phyloP scores from a whole-genome alignment of 2,329 filamentous ascomycete genomes.

The Venturia oleaginea region DNA sequence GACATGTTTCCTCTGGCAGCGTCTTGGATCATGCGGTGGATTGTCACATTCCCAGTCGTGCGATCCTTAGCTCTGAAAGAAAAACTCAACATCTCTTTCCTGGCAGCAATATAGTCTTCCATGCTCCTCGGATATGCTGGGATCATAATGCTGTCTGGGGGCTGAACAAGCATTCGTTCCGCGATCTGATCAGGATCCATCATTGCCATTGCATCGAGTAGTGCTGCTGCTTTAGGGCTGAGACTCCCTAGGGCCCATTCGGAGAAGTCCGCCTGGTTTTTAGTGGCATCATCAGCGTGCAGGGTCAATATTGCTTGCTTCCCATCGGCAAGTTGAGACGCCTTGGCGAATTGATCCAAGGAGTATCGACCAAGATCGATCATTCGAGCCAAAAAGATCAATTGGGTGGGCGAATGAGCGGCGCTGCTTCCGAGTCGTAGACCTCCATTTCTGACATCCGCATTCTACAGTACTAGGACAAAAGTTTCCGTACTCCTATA shows the following conservation, averaged over 20 bases:
- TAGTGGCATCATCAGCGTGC: neutral
- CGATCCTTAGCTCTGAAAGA: constrained; percentile 10
- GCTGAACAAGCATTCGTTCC: constrained; percentile 11
- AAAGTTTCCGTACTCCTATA: too few species aligned
- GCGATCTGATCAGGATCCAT: constrained; percentile 17
- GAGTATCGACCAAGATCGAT: neutral
- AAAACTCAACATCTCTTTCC: constrained; percentile 13
- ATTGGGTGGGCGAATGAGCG: neutral
- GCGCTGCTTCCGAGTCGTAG: neutral
- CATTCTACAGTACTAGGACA: too few species aligned
- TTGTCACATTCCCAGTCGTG: neutral
- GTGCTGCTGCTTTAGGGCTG: constrained; percentile 7
- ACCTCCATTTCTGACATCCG: neutral
- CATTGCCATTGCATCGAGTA: constrained; percentile 17
- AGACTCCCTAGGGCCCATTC: constrained; percentile 15
- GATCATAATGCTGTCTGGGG: neutral
- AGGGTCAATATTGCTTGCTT: constrained; percentile 1
- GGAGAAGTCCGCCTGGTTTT: neutral
- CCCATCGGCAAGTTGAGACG: neutral
- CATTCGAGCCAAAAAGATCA: constrained; percentile 3
- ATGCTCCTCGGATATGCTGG: constrained; percentile 9
- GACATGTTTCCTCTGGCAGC: constrained; percentile 12
- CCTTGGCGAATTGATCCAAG: constrained; percentile 1
- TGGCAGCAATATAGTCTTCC: constrained; percentile 11
- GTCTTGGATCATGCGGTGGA: constrained; percentile 17